phyloP scores from a whole-genome alignment of 768 basidiomycete genomes.

The Pleurotus eryngii region DNA sequence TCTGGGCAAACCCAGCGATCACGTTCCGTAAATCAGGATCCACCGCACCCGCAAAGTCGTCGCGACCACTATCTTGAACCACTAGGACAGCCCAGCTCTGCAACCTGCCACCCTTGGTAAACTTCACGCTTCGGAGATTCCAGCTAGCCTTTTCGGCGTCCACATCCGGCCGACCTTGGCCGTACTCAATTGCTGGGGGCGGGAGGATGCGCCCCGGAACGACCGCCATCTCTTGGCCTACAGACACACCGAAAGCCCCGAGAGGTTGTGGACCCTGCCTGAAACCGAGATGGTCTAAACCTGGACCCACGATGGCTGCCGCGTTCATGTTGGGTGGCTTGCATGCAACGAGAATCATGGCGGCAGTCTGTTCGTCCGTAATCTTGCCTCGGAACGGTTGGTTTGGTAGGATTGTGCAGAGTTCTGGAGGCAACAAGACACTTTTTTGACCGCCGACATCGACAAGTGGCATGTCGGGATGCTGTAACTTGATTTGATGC shows the following conservation, averaged over 20 bases:
- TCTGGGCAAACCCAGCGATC: conserved; percentile 52
- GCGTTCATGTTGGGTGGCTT: conserved; percentile 72
- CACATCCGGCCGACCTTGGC: conserved; percentile 34
- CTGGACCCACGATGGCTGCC: conserved; percentile 52
- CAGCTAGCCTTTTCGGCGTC: conserved; percentile 66
- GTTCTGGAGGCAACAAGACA: conserved; percentile 61
- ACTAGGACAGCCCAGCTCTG: conserved; percentile 68
- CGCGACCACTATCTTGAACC: conserved; percentile 57
- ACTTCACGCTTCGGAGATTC: conserved; percentile 70
- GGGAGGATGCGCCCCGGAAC: conserved; percentile 69
- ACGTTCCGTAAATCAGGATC: conserved; percentile 52
- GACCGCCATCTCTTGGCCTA: conserved; percentile 62
- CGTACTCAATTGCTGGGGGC: conserved; percentile 61
- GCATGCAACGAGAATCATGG: conserved; percentile 72
- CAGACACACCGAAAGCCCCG: conserved; percentile 55
- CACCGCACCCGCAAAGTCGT: conserved; percentile 52
- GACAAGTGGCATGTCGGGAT: conserved; percentile 53
- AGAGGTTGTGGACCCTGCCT: conserved; percentile 36
- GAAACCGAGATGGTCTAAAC: conserved; percentile 62
- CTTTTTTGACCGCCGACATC: conserved; percentile 51
- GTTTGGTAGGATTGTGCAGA: conserved; percentile 68
- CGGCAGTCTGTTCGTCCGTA: conserved; percentile 62
- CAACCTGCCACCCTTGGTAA: conserved; percentile 53
- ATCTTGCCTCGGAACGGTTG: conserved; percentile 72
- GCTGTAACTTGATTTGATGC: conserved; percentile 49